Evolutionary conservation across 306 rosid genomes (phyloP).

Genomic region (Coriaria nepalensis): DNA sequence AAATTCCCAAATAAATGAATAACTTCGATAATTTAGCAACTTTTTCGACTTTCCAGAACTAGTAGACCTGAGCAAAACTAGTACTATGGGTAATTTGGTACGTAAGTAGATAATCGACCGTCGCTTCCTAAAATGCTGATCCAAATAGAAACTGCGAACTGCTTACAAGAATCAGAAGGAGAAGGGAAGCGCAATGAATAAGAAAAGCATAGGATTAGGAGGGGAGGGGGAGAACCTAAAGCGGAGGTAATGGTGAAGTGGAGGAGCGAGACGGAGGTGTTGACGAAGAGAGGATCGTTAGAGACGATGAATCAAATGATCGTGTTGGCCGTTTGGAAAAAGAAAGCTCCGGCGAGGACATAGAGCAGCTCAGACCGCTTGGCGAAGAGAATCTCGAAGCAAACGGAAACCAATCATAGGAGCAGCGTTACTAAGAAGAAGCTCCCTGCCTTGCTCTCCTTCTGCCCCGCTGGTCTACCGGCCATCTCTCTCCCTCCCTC

Average conservation of each 20-base stretch:
- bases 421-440: slow-evolving; percentile 54
- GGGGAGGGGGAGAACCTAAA: slow-evolving; percentile 39
- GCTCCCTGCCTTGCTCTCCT: slow-evolving; percentile 20
- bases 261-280: slow-evolving; percentile 80
- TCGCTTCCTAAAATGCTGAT: too few relatives aligned
- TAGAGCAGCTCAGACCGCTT: slow-evolving; percentile 33
- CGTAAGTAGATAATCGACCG: too few relatives aligned
- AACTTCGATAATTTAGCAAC: too few relatives aligned
- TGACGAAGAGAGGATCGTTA: slow-evolving; percentile 60
- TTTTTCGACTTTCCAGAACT: background rate
- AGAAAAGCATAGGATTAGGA: too few relatives aligned
- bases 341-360: slow-evolving; percentile 42
- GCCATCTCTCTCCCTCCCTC: slow-evolving; percentile 21
- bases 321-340: slow-evolving; percentile 50
- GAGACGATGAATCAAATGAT: slow-evolving; percentile 31
- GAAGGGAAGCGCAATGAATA: background rate
- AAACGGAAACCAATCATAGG: slow-evolving; percentile 44
- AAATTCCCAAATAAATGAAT: too few relatives aligned
- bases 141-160: background rate
- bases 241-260: slow-evolving; percentile 59
- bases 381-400: slow-evolving; percentile 37
- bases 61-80: background rate
- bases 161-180: background rate
- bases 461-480: slow-evolving; percentile 6
- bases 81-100: too few relatives aligned